Base-by-base conservation (phyloP, 176 grass and related monocot genomes). In the Oryza nivara region DNA sequence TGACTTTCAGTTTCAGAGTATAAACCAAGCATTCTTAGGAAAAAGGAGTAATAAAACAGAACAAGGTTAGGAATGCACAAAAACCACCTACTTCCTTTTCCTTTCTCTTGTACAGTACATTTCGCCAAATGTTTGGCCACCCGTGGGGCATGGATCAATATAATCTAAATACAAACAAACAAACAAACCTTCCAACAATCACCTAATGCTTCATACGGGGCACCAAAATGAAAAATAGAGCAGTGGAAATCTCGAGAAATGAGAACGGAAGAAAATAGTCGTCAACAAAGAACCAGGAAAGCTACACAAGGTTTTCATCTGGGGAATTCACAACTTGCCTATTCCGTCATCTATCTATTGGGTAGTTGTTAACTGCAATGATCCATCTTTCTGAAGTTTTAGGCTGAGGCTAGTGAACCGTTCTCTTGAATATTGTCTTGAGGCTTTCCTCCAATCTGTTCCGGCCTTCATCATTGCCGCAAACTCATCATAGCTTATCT, bases 361-460 rank as follows among this genome's bases (percentile, higher is more conserved):
- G 23, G 89, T 90, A 80, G 40, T 84, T 54, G 79, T 78, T 75
- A 94, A 64, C 72, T 94, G 87, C 88, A 97, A 84, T 0, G 94
- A 97, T 77, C 94, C 92, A 5, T 97, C 94, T 78, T 92, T 97
- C 70, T 94, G 92, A 74, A 97, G 88, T 80, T 94, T 97, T 78
- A 97, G 83, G 71, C 94, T 97, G 19, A 97, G 89, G 75, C 26
- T 97, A 38, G 61, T 92, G 72, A 97, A 97, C 75, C 94, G 91
- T 79, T 97, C 92, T 70, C 94, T 80, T 3, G 94, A 97, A 44
- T 97, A 97, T 32, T 97, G 94, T 81, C 94, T 92, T 1, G 94
- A 97, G 30, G 94, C 94, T 87, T 94, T 97, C 82, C 94, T 94
- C 94, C 94, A 97, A 83, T 97, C 94, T 13, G 94, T 97, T 67